phyloP scores from a whole-genome alignment of 2,329 filamentous ascomycete species.

The Aspergillus sp. region DNA sequence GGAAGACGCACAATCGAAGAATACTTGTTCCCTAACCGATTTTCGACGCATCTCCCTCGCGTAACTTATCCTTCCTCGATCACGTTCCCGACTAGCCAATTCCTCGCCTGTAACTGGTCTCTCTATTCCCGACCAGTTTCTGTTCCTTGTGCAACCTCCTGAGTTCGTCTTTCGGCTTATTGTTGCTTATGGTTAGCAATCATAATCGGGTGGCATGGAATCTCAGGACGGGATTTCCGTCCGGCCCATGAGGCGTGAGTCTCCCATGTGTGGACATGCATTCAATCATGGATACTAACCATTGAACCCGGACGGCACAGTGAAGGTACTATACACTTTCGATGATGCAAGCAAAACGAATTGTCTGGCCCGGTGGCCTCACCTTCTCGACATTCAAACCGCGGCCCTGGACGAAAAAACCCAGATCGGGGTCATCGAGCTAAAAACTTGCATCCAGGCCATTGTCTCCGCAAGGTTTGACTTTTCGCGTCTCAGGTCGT shows the following conservation, averaged over 20 bases:
- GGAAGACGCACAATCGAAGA: neutral
- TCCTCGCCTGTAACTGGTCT: neutral
- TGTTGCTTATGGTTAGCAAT: slow-evolving; percentile 30
- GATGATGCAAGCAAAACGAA: slow-evolving; percentile 84
- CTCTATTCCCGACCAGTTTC: neutral
- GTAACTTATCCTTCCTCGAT: neutral
- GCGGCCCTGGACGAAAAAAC: slow-evolving; percentile 75
- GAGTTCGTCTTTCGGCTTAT: neutral
- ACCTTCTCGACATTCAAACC: slow-evolving; percentile 75
- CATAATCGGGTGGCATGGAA: slow-evolving; percentile 36
- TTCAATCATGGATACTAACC: slow-evolving; percentile 14
- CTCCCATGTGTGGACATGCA: neutral
- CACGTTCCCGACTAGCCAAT: slow-evolving; percentile 8
- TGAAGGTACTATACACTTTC: slow-evolving; percentile 97
- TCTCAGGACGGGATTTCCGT: slow-evolving; percentile 54
- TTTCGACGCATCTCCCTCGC: neutral
- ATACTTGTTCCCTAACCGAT: neutral
- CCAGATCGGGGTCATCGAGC: slow-evolving; percentile 81
- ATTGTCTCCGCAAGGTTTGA: slow-evolving; percentile 63
- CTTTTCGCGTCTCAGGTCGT: neutral
- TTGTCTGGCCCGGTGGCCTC: slow-evolving; percentile 81
- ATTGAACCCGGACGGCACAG: slow-evolving; percentile 46
- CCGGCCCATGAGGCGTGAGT: slow-evolving; percentile 67
- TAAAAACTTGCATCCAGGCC: slow-evolving; percentile 82
- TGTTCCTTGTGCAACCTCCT: neutral